These are phyloP conservation scores for Acrasis kona DNA, from an alignment of 78 protist species.

Conservation along the genomic window DNA sequence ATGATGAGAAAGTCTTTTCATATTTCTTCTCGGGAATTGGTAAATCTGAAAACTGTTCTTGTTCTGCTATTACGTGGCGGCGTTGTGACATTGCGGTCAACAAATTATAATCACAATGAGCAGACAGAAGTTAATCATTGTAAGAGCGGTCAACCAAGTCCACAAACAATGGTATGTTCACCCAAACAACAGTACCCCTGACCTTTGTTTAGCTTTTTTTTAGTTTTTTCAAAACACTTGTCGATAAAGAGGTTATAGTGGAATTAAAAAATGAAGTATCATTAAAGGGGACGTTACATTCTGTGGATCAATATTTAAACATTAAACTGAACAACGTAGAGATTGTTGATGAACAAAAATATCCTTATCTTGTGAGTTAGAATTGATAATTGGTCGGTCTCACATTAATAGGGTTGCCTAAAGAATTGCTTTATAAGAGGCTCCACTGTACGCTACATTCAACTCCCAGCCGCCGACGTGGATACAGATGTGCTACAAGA, in stretches of 20 bases:
- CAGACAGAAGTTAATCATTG: too few species aligned
- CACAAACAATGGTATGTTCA: too few species aligned
- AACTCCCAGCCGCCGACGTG: constrained; percentile 68
- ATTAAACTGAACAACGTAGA: constrained; percentile 62
- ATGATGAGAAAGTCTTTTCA: too few species aligned
- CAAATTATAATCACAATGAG: too few species aligned
- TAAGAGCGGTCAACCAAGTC: too few species aligned
- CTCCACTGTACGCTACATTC: constrained; percentile 85
- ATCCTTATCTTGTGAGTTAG: constrained; percentile 81
- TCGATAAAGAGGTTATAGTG: constrained; percentile 70
- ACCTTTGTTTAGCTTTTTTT: constrained; percentile 88
- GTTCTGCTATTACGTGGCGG: too few species aligned
- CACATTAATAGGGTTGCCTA: constrained; percentile 50
- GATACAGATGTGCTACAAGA: constrained; percentile 89
- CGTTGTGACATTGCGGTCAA: too few species aligned
- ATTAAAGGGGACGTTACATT: constrained; percentile 65
- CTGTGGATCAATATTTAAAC: constrained; percentile 92
- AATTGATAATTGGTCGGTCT: neutral
- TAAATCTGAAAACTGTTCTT: too few species aligned
- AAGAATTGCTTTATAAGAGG: constrained; percentile 91
- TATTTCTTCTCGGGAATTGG: too few species aligned
- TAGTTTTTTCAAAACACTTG: constrained; percentile 84
- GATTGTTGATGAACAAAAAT: constrained; percentile 62
- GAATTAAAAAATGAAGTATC: constrained; percentile 69
- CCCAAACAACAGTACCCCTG: too few species aligned